Conservation (phyloP, 257 asterid species). For the Solanum medicagineum region DNA sequence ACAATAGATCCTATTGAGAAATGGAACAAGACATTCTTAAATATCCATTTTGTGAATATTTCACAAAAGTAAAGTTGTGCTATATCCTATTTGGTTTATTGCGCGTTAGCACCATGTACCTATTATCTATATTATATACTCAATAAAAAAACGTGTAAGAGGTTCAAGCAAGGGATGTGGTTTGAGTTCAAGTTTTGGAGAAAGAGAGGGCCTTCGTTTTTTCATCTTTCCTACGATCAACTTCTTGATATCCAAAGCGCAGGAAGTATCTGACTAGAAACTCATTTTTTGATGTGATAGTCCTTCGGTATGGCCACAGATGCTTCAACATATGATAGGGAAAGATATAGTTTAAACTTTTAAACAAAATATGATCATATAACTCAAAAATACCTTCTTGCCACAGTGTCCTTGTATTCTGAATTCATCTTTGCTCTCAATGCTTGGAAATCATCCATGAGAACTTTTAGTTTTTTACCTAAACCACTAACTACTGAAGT, state of each 20-base stretch:
- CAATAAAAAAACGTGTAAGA: no score
- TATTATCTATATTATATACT: no score
- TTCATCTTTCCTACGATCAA: neutral
- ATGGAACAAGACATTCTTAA: neutral
- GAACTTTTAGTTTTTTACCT: conserved; percentile 24
- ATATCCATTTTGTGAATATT: no score
- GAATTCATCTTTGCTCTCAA: conserved; percentile 19
- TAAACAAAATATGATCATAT: neutral
- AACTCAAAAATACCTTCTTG: conserved; percentile 2
- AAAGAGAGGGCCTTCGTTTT: neutral
- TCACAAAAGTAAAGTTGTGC: no score
- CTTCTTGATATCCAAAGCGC: neutral
- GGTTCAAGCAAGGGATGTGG: no score
- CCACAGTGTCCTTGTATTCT: conserved; percentile 31
- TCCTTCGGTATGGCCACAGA: no score
- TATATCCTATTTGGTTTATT: no score
- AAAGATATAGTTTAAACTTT: neutral
- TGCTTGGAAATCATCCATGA: conserved; percentile 31
- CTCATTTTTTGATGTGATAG: no score
- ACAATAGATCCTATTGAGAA: neutral
- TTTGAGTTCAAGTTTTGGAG: no score
- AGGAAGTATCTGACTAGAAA: neutral
- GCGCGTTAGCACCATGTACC: no score
- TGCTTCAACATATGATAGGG: no score
- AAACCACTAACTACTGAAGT: conserved; percentile 30